Percentiles rank a stretch among this genome's conserved stretches.
These are phyloP conservation scores for Begonia fuchsioides DNA, from an alignment of 306 rosid genomes.

Conservation along the genomic window DNA sequence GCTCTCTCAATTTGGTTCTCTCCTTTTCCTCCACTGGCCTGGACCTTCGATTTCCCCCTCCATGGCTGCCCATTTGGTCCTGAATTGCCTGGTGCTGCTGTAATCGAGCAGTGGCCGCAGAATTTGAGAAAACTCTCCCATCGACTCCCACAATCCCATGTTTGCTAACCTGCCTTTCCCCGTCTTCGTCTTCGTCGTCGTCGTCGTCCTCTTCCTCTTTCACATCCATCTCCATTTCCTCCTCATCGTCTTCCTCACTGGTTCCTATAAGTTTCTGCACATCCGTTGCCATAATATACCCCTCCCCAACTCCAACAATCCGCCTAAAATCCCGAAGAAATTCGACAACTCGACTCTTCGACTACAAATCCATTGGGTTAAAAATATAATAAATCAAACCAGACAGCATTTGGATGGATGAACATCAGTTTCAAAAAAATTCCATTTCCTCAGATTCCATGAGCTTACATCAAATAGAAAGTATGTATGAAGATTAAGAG, in stretches of 20 bases:
- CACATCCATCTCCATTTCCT: constrained; percentile 81
- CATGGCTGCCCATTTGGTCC: constrained; percentile 61
- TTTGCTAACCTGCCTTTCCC: constrained; percentile 26
- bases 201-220: constrained; percentile 71
- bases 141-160: constrained; percentile 42
- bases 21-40: constrained; percentile 92
- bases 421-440: too few species aligned
- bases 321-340: background rate
- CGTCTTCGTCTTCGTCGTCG: constrained; percentile 35
- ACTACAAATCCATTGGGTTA: background rate
- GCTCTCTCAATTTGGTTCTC: constrained; percentile 92
- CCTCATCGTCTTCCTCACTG: constrained; percentile 83
- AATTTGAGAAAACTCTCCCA: constrained; percentile 44
- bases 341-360: background rate
- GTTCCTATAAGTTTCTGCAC: constrained; percentile 67
- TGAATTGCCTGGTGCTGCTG: constrained; percentile 47
- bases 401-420: too few species aligned
- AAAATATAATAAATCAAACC: background rate
- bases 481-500: too few species aligned
- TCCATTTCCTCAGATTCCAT: too few species aligned
- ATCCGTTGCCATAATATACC: constrained; percentile 46
- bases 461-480: too few species aligned
- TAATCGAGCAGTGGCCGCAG: constrained; percentile 34
- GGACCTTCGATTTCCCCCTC: constrained; percentile 74
- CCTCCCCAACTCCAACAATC: background rate